phyloP scores from a whole-genome alignment of 1,139 yeast species.

The Suhomyces terraborum region DNA sequence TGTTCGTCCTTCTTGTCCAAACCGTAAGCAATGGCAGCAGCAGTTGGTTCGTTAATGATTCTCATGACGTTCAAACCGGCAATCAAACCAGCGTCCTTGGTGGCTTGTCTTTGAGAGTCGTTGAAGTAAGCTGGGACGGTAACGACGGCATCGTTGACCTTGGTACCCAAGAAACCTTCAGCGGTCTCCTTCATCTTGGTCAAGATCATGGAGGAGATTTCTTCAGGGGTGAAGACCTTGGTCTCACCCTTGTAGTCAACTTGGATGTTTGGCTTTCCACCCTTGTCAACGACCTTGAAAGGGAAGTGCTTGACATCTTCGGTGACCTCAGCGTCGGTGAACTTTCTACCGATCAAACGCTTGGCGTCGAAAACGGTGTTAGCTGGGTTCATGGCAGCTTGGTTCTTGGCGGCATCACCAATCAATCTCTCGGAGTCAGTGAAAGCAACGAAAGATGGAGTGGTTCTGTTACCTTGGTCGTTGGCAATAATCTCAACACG shows the following conservation, averaged over 20 bases:
- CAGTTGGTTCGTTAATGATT: constrained; percentile 64
- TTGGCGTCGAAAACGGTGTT: constrained; percentile 71
- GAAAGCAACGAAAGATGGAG: constrained; percentile 70
- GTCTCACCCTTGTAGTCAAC: constrained; percentile 69
- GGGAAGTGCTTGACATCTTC: constrained; percentile 66
- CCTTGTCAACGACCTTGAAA: constrained; percentile 57
- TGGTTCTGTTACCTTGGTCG: constrained; percentile 72
- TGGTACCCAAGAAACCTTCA: constrained; percentile 61
- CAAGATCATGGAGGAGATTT: constrained; percentile 67
- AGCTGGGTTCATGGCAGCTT: constrained; percentile 68
- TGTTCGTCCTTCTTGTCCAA: constrained; percentile 68
- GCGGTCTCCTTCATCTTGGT: constrained; percentile 69
- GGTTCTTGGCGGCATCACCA: constrained; percentile 74
- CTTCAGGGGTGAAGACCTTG: constrained; percentile 65
- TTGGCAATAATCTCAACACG: constrained; percentile 72
- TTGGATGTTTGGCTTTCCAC: constrained; percentile 60
- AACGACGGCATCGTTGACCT: constrained; percentile 72
- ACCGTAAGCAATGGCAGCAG: constrained; percentile 66
- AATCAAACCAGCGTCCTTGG: constrained; percentile 63
- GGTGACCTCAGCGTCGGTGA: constrained; percentile 57
- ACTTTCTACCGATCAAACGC: constrained; percentile 69
- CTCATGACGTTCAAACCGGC: constrained; percentile 62
- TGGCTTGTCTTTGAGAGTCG: constrained; percentile 65
- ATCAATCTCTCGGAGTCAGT: constrained; percentile 67
- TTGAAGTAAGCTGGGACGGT: constrained; percentile 69